Base-by-base conservation (phyloP, 1,284 basidiomycete genomes). In the Tetrapyrgos nigripes region DNA sequence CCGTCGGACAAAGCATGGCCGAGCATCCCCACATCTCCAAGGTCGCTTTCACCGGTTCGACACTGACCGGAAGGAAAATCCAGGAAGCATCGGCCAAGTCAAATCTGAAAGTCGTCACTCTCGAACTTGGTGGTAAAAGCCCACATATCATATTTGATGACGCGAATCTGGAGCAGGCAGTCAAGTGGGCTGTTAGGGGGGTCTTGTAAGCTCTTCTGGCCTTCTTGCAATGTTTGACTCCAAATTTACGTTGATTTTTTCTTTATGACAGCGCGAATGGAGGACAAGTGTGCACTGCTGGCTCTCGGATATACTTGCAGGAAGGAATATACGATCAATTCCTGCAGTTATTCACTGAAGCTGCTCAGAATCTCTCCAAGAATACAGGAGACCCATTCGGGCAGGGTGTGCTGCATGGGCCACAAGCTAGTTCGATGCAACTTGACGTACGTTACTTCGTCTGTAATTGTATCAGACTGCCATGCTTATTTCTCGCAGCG, bases 51-150 rank as follows among this genome's bases (percentile, higher is more conserved):
- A 89, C 87, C 0, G 88, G 87, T 23, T 83, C 79, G 45, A 93
- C 90, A 3, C 76, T 88, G 31, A 89, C 94, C 31, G 94, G 94
- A 5, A 84, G 92, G 21, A 86, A 87, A 71, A 86, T 96, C 74
- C 81, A 92, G 76, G 83, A 90, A 69, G 85, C 89, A 1, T 84
- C 93, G 0, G 85, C 93, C 1, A 83, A 87, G 70, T 84, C 83
- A 43, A 94, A 96, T 73, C 73, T 96, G 66, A 95, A 94, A 79
- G 85, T 83, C 27, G 87, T 95, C 55, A 91, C 92, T 10, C 83
- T 96, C 66, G 94, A 96, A 76, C 83, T 96, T 55, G 93, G 94
- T 45, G 94, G 93, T 51, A 96, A 96, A 82, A 86, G 84, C 58
- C 93, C 94, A 24, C 91, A 88, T 68, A 83, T 92, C 67, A 80